A percentile compares a stretch with the other conserved stretches of the same genome.
Evolutionary conservation across 257 asterid genomes (phyloP).

Genomic region (Lantana camara): DNA sequence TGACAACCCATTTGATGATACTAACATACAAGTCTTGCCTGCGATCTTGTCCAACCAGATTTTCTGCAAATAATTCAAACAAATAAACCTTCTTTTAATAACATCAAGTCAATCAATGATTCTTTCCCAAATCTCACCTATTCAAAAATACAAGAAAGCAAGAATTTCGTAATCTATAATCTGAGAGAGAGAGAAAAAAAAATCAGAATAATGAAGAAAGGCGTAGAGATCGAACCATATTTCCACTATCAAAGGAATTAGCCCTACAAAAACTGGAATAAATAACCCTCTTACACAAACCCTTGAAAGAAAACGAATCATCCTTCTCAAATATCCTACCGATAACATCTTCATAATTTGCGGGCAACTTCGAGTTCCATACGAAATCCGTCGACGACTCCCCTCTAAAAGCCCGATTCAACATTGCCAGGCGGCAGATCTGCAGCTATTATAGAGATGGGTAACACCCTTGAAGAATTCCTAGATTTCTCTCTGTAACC

Average conservation of each 20-base stretch:
- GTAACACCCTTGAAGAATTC: too few species aligned
- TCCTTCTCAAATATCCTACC: conserved; percentile 47
- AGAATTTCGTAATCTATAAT: too few species aligned
- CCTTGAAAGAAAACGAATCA: conserved; percentile 24
- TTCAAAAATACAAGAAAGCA: too few species aligned
- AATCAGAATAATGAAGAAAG: neutral
- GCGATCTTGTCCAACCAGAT: conserved; percentile 80
- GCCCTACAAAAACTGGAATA: conserved; percentile 57
- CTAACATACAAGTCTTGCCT: conserved; percentile 68
- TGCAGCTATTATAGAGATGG: too few species aligned
- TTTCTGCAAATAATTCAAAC: conserved; percentile 56
- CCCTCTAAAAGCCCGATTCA: conserved; percentile 73
- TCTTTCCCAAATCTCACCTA: too few species aligned
- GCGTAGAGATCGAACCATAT: conserved; percentile 53
- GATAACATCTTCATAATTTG: conserved; percentile 60
- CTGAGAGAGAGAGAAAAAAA: too few species aligned
- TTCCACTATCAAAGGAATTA: conserved; percentile 66
- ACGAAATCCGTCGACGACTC: conserved; percentile 87
- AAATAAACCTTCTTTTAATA: neutral
- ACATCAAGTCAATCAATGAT: too few species aligned
- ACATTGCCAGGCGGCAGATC: conserved; percentile 70
- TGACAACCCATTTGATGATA: conserved; percentile 68
- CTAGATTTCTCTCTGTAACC: too few species aligned
- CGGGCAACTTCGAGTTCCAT: conserved; percentile 79
- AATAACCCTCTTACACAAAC: conserved; percentile 55